phyloP scores from a whole-genome alignment of 306 rosid species.

The Quercus aquifolioides region DNA sequence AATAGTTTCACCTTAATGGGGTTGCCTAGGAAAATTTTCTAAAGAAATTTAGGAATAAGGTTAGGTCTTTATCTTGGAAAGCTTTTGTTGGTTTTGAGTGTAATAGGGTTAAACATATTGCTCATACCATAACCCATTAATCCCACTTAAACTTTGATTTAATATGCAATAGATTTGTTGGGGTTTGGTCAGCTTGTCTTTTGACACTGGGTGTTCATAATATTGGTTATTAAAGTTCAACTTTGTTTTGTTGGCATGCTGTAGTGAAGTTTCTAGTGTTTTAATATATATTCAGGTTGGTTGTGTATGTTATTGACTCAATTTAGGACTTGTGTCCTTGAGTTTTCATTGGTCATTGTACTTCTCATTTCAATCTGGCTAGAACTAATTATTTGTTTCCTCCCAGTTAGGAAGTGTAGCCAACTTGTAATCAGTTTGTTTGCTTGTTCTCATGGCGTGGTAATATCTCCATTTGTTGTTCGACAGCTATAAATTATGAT shows the following conservation, averaged over 20 bases:
- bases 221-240: not conserved
- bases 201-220: not conserved
- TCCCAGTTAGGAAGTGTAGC: not conserved
- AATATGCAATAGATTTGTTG: not conserved
- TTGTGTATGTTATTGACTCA: not conserved
- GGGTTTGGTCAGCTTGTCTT: not conserved
- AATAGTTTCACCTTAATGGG: too few relatives aligned
- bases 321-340: not conserved
- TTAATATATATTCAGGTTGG: not conserved
- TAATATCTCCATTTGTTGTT: not conserved
- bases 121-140: not conserved
- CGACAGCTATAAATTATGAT: not conserved
- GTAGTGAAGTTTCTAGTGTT: not conserved
- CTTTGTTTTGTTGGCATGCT: not conserved
- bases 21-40: too few relatives aligned
- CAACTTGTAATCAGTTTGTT: not conserved
- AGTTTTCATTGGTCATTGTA: not conserved
- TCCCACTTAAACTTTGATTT: not conserved
- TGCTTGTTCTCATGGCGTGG: not conserved
- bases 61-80: not conserved
- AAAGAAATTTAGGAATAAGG: not conserved
- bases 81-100: not conserved
- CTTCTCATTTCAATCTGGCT: not conserved
- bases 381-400: not conserved
- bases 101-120: not conserved